Evolutionary conservation across 2,329 filamentous ascomycete species (phyloP), one percentile per base, ranked within the genome.

Genomic region (Aspergillus alliaceus): DNA sequence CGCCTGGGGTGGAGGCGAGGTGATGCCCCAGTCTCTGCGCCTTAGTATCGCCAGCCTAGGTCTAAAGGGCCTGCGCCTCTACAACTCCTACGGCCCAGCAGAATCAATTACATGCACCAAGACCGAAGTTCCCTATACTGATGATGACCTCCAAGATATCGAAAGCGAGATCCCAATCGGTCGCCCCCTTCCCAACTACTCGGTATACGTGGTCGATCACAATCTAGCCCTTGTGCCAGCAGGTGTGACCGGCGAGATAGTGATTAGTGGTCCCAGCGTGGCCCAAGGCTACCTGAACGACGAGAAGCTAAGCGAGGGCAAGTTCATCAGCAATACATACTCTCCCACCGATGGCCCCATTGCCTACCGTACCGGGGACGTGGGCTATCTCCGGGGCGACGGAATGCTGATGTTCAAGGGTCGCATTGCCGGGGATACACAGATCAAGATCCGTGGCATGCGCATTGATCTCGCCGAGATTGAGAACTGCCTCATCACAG

Each of bases 381-480:
- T 20, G 7, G 51, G 40, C 9, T 40, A 18, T 15, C 14, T 53
- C 9, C 29, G 22, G 7, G 11, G 7, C 12, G 63, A 72, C 42
- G 72, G 72, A 2, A 46, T 63, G 4, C 52, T 75, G 8, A 42
- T 69, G 6, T 62, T 71, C 18, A 46, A 67, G 2, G 69, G 68
- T 4, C 69, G 72, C 9, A 68, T 73, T 15, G 62, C 61, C 3
- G 68, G 66, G 4, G 68, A 72, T 49, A 66, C 66, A 6, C 62
- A 70, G 53, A 49, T 72, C 25, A 72, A 71, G 50, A 32, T 72
- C 6, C 62, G 64, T n/a, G 71, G 70, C 7, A 66, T 75, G 20
- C 67, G 70, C 1, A 74, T 83, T 24, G 80, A 84, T 14, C 65
- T 84, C 0, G 62, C 68, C 3, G 82, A 84, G 6, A 72, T 83